These are phyloP conservation scores for Ensete ventricosum DNA, from an alignment of 176 grass and related monocot genomes.

Conservation along the genomic window DNA sequence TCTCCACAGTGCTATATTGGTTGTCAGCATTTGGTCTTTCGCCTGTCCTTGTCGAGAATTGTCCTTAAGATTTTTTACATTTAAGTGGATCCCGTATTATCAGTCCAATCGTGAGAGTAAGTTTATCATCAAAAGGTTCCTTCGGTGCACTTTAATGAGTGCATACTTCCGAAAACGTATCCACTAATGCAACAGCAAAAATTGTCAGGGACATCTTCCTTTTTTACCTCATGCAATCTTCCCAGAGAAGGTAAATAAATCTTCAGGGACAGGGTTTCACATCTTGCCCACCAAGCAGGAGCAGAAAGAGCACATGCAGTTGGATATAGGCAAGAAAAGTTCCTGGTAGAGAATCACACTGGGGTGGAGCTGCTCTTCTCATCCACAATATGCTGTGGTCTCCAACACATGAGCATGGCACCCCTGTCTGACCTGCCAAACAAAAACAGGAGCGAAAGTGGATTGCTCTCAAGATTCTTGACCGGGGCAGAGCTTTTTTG, in stretches of 20 bases:
- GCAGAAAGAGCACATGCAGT: background rate
- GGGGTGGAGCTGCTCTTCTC: background rate
- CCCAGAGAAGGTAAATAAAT: background rate
- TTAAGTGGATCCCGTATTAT: no score
- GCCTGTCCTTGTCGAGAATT: no score
- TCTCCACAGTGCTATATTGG: no score
- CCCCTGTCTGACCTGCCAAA: background rate
- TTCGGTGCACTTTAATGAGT: no score
- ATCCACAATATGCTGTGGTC: background rate
- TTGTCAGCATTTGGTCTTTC: no score
- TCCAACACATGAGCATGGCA: background rate
- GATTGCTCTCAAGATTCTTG: background rate
- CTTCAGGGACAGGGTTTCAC: background rate
- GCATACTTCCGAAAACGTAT: background rate
- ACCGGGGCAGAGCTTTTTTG: background rate
- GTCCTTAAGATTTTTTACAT: no score
- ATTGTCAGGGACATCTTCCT: background rate
- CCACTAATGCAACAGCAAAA: background rate
- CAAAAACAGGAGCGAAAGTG: background rate
- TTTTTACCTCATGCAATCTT: no score
- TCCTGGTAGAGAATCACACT: background rate
- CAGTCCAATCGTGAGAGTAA: no score
- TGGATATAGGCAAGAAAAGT: background rate
- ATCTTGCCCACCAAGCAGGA: background rate
- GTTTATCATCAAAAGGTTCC: no score